Evolutionary conservation across 2,329 filamentous ascomycete species (phyloP), one percentile per base, ranked within the genome.

Genomic region (Aspergillus candidus): DNA sequence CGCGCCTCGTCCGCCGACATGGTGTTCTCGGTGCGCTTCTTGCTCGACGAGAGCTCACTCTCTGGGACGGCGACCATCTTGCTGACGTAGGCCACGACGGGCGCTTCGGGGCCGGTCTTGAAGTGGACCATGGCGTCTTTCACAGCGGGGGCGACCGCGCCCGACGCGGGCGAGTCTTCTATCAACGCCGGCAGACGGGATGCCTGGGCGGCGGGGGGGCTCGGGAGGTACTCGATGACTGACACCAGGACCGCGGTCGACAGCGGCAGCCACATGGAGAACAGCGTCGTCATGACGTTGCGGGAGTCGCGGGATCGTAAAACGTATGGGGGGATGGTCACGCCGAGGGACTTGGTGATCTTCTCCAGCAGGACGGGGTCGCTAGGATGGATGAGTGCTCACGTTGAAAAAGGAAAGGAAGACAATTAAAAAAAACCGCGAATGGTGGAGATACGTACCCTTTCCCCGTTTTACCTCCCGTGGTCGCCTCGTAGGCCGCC

Each of bases 1-100:
- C 87, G 76, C 3, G 93, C 93, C 67, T 97, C 93, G 50, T 95
- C 93, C 1, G 88, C 85, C 32, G 80, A 94, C 59, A 97, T 76
- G 35, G 82, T 70, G 14, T 70, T 82, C 0, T 84, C 83, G 12
- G 81, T 77, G 36, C 88, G 78, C 65, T 85, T 94, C 15, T 66
- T 66, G 64, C 95, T 95, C 41, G 91, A 80, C 0, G 88, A 86
- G 4, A 98, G 73, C 57, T 98, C 91, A 65, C 88, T 96, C 59
- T 94, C 88, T 0, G 89, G 91, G 11, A 98, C 77, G 0, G 93
- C 93, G 1, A 97, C 87, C 89, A 98, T 96, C 65, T 98, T 98
- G 70, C 91, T 97, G 48, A 98, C 87, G 54, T 95, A 98, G 7
- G 88, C 91, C 2, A 98, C 88, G 0, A 94, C 82, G 0, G 91